Base-by-base conservation (phyloP, 352 stramenopile genomes). In the Phytophthora fragariae region DNA sequence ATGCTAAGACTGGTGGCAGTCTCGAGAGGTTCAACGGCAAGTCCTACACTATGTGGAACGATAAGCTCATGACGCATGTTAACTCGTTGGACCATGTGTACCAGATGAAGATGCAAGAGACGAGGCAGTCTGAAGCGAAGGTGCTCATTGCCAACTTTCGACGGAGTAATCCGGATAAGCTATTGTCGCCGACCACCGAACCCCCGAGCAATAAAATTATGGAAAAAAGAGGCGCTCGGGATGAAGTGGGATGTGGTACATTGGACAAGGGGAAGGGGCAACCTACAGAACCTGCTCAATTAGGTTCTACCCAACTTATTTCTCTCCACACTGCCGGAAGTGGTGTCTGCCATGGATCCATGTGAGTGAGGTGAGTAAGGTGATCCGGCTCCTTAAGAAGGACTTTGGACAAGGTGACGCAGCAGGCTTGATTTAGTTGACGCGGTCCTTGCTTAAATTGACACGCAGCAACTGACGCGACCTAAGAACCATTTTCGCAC, bases 11-110 rank as follows among this genome's bases (percentile, higher is more conserved):
- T 21, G 19, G 19, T 21, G 19, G 19, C 19, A 21, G 19, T 21
- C 19, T 21, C 19, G 19, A 21, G 19, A 21, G 0, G 19, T 21
- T 21, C 19, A 21, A 21, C 19, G 19, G 19, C 19, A 21, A 21
- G 19, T 21, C 19, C 19, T 21, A 21, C 19, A 21, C 19, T 21
- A 21, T 21, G 19, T 73, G 58, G 47, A 72, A 66, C 12, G 64
- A 70, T 39, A 73, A 77, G 24, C 19, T 70, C 1, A 15, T 73
- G 11, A 73, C 59, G 0, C 64, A 77, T 21, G 55, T 67, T 58
- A 63, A 62, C 8, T 65, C 57, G 54, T 10, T 70, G 1, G 53
- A 70, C 50, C 58, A 73, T 54, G 44, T 52, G 2, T 77, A 73
- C 6, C 58, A 70, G n/a, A 31, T 12, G 41, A 73, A 69, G 53